Base-by-base conservation (phyloP, 1,139 yeast species). In the Starmera stellimalicola region DNA sequence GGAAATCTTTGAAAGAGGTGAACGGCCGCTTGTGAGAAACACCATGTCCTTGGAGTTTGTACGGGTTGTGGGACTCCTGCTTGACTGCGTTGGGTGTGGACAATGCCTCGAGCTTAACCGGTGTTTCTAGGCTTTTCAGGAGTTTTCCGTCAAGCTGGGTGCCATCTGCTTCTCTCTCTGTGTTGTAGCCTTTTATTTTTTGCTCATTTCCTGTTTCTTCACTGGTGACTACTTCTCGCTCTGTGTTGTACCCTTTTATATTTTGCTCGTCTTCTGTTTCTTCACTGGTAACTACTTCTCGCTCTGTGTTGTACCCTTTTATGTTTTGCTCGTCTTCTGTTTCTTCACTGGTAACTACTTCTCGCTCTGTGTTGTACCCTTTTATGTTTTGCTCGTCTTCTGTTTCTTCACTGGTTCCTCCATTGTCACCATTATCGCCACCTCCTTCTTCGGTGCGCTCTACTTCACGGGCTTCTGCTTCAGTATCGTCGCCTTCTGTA, bases 11-110 rank as follows among this genome's bases (percentile, higher is more conserved):
- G 32, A 47, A 36, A 1, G 38, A 32, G 7, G 30, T 25, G 7
- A 28, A 36, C 3, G 41, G 39, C 7, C 18, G 32, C 2, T 26
- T 12, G 17, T 35, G 40, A 6, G 39, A 15, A 3, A 35, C 6
- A 14, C 39, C 30, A 6, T 29, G 35, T 1, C 43, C 41, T 9
- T 29, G 23, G 12, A 30, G 36, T 6, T 16, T 39, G 25, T 33
- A 44, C 1, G 47, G 50, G 17, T 47, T 42, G 25, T 44, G 45
- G n/a, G 27, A 39, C 18, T 35, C 37, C 29, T 35, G 43, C 20
- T 34, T 41, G 1, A 33, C 11, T 5, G 14, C 25, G 12, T 22
- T 22, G 11, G 25, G 25, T 6, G 25, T 8, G 12, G 24, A 22
- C 3, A 32, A 28, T 9, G 10, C 26, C 26, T 20, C 35, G n/a